Base-by-base conservation (phyloP, 352 stramenopile genomes). In the Plasmopara viticola region DNA sequence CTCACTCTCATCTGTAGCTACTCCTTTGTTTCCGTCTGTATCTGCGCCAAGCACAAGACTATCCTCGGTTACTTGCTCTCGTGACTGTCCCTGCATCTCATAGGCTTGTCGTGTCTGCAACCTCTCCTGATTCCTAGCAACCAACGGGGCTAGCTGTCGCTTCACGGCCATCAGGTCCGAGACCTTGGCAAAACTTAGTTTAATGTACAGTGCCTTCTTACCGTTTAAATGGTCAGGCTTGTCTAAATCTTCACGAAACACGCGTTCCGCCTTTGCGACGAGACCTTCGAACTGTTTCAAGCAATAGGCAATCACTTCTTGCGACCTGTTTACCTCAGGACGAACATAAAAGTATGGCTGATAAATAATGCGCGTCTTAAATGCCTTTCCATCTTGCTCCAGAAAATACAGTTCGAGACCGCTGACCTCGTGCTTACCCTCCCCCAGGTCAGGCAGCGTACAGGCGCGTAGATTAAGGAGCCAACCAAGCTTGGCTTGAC, bases 301-400 rank as follows among this genome's bases (percentile, higher is more conserved):
- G 48, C 72, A 98, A 66, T 84, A 92, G 25, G 71, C 77, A 8
- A 90, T 74, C 1, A 82, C 81, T n/a, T 90, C 78, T 45, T 87
- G 78, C 18, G 71, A 76, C 1, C 78, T 64, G 45, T 82, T 81
- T 5, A 66, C 47, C 29, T 84, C 74, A 2, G 78, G 66, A 7
- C 77, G 61, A 10, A 99, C 71, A 59, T 98, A 99, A 54, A 99
- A 97, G 64, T 99, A 99, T 4, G 97, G 97, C 63, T 88, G 70
- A 68, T 98, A 95, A 18, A 98, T 72, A 20, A 98, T 74, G 29
- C 86, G 93, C 5, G 91, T 90, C 73, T 99, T 99, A 77, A 99
- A 99, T 8, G 82, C 94, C 35, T 72, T 71, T 15, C 88, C 90
- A 57, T 96, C 87, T 56, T 97, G 86, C 63, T 96, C 78, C 6